Evolutionary conservation across 1,284 basidiomycete genomes (phyloP).

Genomic region (Moesziomyces sp.): DNA sequence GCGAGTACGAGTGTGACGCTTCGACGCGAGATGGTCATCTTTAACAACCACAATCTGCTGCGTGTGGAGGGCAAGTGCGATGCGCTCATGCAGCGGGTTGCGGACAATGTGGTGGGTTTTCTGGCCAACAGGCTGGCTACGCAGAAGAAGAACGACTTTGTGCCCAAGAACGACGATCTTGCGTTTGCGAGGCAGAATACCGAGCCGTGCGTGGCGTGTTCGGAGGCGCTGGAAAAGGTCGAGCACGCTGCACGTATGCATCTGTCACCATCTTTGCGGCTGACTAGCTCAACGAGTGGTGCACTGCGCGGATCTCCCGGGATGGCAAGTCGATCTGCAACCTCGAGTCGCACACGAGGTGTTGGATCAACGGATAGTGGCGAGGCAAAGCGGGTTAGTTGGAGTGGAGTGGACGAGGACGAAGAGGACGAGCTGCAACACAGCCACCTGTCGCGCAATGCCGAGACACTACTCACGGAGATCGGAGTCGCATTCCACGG

Average conservation of each 20-base stretch:
- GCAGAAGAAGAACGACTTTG: conserved; percentile 96
- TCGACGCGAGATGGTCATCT: conserved; percentile 90
- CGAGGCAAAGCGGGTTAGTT: conserved; percentile 21
- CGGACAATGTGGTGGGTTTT: conserved; percentile 73
- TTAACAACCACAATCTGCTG: conserved; percentile 89
- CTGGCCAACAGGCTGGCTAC: conserved; percentile 79
- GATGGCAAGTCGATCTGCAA: conserved; percentile 1
- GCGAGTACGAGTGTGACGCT: conserved; percentile 85
- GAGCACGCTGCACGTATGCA: conserved; percentile 79
- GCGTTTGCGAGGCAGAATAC: conserved; percentile 95
- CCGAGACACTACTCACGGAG: conserved; percentile 90
- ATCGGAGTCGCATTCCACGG: conserved; percentile 94
- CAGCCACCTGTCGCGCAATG: conserved; percentile 73
- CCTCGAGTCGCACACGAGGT: conserved; percentile 11
- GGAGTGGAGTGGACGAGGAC: conserved; percentile 13
- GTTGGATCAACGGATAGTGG: conserved; percentile 15
- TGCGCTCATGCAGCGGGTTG: conserved; percentile 81
- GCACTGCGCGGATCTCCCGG: conserved; percentile 20
- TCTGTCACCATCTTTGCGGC: conserved; percentile 67
- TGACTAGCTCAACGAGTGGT: conserved; percentile 25
- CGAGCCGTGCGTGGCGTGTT: conserved; percentile 89
- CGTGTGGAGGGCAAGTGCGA: conserved; percentile 89
- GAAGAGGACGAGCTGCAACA: conserved; percentile 21
- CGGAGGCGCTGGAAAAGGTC: conserved; percentile 84
- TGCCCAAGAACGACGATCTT: conserved; percentile 84